Evolutionary conservation across 2,329 filamentous ascomycete genomes (phyloP).

Genomic region (Penicillium nordicum): DNA sequence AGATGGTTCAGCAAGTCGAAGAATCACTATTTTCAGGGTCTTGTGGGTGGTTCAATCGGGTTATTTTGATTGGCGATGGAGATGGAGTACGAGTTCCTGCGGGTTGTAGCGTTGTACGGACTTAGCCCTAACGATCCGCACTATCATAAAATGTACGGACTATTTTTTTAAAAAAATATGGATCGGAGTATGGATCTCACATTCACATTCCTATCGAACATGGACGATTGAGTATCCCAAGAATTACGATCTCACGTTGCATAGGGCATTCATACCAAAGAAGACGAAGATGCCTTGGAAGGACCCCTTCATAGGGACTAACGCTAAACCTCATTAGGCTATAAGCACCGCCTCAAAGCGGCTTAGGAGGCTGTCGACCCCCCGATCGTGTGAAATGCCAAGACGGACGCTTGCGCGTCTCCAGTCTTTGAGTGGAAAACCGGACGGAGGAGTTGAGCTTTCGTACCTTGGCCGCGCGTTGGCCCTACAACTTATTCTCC

Average conservation of each 20-base stretch:
- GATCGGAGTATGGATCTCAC: background rate
- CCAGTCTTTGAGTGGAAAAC: constrained; percentile 23
- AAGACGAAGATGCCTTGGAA: constrained; percentile 14
- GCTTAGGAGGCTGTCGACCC: constrained; percentile 31
- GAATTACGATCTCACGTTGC: constrained; percentile 1
- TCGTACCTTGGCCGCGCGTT: constrained; percentile 9
- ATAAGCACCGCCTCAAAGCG: constrained; percentile 11
- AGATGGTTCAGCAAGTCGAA: background rate
- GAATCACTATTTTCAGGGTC: background rate
- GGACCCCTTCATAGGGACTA: constrained; percentile 16
- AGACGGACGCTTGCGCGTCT: constrained; percentile 42
- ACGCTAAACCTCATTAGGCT: background rate
- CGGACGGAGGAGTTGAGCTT: background rate
- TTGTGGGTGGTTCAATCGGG: background rate
- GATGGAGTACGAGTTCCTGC: background rate
- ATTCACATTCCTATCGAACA: background rate
- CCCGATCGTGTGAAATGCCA: constrained; percentile 33
- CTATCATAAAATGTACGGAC: background rate
- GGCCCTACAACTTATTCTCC: background rate
- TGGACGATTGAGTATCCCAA: background rate
- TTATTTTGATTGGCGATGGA: background rate
- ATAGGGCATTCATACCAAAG: constrained; percentile 1
- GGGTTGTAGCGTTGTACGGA: background rate
- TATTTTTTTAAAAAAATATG: background rate
- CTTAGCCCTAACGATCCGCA: background rate